Percentiles rank a stretch among this genome's conserved stretches.
These are phyloP conservation scores for Gracilaria caudata DNA, from an alignment of 23 red algal species.

Conservation along the genomic window DNA sequence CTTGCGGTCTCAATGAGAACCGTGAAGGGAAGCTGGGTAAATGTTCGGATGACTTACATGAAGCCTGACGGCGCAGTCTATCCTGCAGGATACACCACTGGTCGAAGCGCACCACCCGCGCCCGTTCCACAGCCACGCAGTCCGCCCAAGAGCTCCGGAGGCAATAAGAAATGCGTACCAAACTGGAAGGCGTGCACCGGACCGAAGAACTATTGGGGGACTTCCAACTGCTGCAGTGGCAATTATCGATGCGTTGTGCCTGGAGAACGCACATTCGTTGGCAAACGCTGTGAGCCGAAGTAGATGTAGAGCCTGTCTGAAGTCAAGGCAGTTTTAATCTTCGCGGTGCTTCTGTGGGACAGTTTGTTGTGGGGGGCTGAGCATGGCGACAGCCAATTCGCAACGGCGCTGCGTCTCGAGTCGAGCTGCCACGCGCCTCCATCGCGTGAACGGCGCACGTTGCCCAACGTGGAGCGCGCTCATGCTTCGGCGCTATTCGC, in stretches of 20 bases:
- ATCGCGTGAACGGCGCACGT: neutral
- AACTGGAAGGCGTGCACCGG: constrained; percentile 31
- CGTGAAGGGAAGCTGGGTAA: neutral
- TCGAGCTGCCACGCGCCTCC: too few species aligned
- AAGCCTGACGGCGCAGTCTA: constrained; percentile 7
- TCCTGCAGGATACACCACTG: neutral
- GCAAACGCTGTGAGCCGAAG: constrained; percentile 7
- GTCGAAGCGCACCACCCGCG: neutral
- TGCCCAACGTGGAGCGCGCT: neutral
- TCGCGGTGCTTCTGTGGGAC: neutral
- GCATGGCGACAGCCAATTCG: neutral
- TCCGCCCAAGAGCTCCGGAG: neutral
- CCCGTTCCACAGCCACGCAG: neutral
- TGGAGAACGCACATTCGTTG: neutral
- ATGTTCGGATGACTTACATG: constrained; percentile 25
- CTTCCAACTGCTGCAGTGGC: constrained; percentile 21
- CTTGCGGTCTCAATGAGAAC: neutral
- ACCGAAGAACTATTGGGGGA: constrained; percentile 23
- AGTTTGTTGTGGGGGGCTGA: neutral
- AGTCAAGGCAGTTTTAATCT: neutral
- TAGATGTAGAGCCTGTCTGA: neutral
- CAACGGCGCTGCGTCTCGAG: neutral
- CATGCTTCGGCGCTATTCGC: neutral
- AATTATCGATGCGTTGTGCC: constrained; percentile 24
- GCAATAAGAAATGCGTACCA: constrained; percentile 5